Percentiles rank a stretch among this genome's conserved stretches.
phyloP scores from a whole-genome alignment of 352 stramenopile genomes.

The Pythium apleroticum region DNA sequence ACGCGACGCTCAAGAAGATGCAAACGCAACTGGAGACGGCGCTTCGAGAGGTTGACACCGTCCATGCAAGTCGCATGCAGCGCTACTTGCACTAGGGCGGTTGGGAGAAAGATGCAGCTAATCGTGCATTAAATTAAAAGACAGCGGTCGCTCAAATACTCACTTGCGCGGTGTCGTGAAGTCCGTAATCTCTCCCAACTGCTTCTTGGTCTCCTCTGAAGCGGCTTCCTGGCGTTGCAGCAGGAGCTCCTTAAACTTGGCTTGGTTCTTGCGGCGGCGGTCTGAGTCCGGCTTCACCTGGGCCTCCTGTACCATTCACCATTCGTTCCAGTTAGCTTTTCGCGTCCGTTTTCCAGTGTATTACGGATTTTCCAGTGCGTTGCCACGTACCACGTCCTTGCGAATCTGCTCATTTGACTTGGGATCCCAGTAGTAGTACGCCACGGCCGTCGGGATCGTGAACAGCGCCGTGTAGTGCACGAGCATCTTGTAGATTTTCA shows the following conservation, averaged over 20 bases:
- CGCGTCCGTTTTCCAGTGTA: background rate
- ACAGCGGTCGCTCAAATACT: background rate
- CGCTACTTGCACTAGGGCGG: constrained; percentile 57
- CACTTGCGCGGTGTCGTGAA: constrained; percentile 37
- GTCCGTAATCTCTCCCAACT: constrained; percentile 77
- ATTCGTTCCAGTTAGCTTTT: background rate
- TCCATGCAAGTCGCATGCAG: constrained; percentile 72
- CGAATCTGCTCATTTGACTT: constrained; percentile 77
- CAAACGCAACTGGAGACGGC: constrained; percentile 65
- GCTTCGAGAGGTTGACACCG: constrained; percentile 66
- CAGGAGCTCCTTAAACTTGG: constrained; percentile 77
- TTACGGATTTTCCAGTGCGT: background rate
- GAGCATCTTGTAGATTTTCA: constrained; percentile 87
- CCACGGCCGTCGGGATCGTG: constrained; percentile 63
- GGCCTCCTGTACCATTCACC: constrained; percentile 43
- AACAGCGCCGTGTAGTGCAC: constrained; percentile 78
- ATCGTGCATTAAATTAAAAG: constrained; percentile 13
- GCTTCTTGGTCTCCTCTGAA: constrained; percentile 65
- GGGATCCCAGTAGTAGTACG: constrained; percentile 70
- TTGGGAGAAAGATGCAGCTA: background rate
- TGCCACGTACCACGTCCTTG: constrained; percentile 59
- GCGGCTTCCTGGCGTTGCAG: constrained; percentile 43
- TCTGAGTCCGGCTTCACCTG: constrained; percentile 64
- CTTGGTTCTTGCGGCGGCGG: constrained; percentile 59
- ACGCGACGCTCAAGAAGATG: constrained; percentile 59